Conservation (phyloP, 2,329 filamentous ascomycete genomes). For the Cordyceps farinosa region DNA sequence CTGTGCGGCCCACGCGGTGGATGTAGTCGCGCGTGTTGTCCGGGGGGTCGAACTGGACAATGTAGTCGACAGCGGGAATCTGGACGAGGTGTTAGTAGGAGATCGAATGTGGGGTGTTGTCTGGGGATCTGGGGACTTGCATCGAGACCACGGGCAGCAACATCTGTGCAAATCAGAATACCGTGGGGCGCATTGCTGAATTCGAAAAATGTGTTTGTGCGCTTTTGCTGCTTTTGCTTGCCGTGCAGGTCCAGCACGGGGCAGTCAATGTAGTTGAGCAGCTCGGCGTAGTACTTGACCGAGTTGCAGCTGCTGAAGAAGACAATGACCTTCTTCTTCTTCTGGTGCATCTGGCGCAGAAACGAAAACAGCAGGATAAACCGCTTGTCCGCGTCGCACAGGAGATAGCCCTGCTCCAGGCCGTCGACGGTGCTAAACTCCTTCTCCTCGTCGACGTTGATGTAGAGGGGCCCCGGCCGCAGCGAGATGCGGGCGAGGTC, state of each 20-base stretch:
- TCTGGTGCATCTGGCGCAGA: slow-evolving; percentile 70
- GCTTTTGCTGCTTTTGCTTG: slow-evolving; percentile 98
- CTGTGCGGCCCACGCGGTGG: slow-evolving; percentile 93
- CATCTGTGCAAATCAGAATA: slow-evolving; percentile 92
- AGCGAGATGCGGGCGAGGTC: slow-evolving; percentile 93
- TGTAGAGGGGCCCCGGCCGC: slow-evolving; percentile 85
- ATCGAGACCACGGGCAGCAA: slow-evolving; percentile 90
- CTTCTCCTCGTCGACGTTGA: slow-evolving; percentile 91
- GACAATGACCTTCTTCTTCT: slow-evolving; percentile 96
- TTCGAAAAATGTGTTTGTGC: slow-evolving; percentile 98
- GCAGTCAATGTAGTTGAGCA: slow-evolving; percentile 96
- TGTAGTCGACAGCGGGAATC: slow-evolving; percentile 95
- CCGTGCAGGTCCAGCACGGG: slow-evolving; percentile 83
- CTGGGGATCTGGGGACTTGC: slow-evolving; percentile 39
- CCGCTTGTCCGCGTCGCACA: slow-evolving; percentile 89
- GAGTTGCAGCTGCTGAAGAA: slow-evolving; percentile 92
- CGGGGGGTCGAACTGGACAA: slow-evolving; percentile 91
- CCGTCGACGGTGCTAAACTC: slow-evolving; percentile 90
- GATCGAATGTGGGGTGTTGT: background rate
- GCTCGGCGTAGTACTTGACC: slow-evolving; percentile 92
- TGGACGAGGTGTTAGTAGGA: slow-evolving; percentile 26
- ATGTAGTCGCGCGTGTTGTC: slow-evolving; percentile 91
- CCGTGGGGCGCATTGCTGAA: slow-evolving; percentile 76
- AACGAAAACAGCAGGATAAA: slow-evolving; percentile 95
- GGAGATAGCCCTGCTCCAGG: slow-evolving; percentile 90